These are phyloP conservation scores for Candida broadrunensis DNA, from an alignment of 805 yeast species.

Conservation along the genomic window DNA sequence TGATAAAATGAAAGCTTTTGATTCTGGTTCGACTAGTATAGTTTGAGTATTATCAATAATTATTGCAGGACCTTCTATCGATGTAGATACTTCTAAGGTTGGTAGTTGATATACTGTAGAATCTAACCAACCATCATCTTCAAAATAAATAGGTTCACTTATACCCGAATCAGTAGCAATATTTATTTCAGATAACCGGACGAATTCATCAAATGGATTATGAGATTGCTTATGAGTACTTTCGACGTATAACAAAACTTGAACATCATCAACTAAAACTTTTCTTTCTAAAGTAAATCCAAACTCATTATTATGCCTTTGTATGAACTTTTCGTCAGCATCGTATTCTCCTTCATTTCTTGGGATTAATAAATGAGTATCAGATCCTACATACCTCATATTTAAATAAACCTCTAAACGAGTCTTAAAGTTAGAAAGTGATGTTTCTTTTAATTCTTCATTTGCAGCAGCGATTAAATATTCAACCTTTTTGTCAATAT, in stretches of 20 bases:
- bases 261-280: constrained; percentile 37
- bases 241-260: constrained; percentile 57
- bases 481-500: constrained; percentile 45
- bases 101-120: constrained; percentile 20
- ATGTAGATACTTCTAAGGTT: constrained; percentile 17
- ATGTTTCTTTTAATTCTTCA: constrained; percentile 45
- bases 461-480: constrained; percentile 43
- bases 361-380: constrained; percentile 75
- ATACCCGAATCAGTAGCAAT: constrained; percentile 1
- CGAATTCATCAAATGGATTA: constrained; percentile 46
- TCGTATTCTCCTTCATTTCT: constrained; percentile 17
- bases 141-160: constrained; percentile 22
- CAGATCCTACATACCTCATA: constrained; percentile 85
- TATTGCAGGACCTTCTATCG: constrained; percentile 27
- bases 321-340: constrained; percentile 21
- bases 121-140: constrained; percentile 26
- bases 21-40: constrained; percentile 28
- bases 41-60: constrained; percentile 35
- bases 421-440: constrained; percentile 41
- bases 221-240: constrained; percentile 46
- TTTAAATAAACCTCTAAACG: constrained; percentile 65
- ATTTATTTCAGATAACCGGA: constrained; percentile 8
- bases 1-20: constrained; percentile 25
- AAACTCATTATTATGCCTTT: constrained; percentile 30
- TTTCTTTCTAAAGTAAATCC: constrained; percentile 35